Percentiles rank a stretch among this genome's conserved stretches.
Conservation (phyloP, 179 eudicot genomes). For the Spergularia azorica region DNA sequence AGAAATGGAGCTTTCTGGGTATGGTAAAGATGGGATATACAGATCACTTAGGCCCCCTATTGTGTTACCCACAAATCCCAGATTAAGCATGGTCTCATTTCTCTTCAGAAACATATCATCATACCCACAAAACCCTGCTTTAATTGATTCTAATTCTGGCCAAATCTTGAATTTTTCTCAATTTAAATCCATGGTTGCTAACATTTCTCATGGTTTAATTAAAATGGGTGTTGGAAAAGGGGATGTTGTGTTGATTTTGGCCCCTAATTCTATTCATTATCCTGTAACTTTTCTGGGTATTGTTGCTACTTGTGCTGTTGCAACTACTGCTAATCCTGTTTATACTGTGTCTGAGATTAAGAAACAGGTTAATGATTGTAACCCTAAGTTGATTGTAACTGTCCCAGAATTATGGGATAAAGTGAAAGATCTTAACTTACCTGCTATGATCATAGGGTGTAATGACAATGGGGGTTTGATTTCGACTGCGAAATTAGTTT, state of each 20-base stretch:
- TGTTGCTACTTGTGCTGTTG: conserved; percentile 65
- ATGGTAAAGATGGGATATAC: conserved; percentile 58
- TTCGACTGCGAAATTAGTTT: conserved; percentile 29
- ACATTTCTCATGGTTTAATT: conserved; percentile 46
- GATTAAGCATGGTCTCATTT: conserved; percentile 53
- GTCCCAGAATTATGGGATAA: conserved; percentile 47
- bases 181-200: conserved; percentile 51
- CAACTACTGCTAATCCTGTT: conserved; percentile 64
- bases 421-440: conserved; percentile 47
- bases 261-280: conserved; percentile 72
- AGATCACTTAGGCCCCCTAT: conserved; percentile 52
- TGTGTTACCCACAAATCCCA: conserved; percentile 37
- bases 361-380: conserved; percentile 63
- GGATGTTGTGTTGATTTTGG: conserved; percentile 67
- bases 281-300: conserved; percentile 58
- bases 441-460: conserved; percentile 41
- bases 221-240: conserved; percentile 49
- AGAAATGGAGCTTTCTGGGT: conserved; percentile 54
- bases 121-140: conserved; percentile 52
- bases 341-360: conserved; percentile 60
- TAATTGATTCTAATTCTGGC: conserved; percentile 58
- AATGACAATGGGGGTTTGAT: neutral
- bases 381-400: conserved; percentile 55
- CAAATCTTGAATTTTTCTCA: conserved; percentile 49
- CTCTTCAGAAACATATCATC: conserved; percentile 54